phyloP scores from a whole-genome alignment of 495 filamentous ascomycete genomes.

The Endocarpon pusillum region DNA sequence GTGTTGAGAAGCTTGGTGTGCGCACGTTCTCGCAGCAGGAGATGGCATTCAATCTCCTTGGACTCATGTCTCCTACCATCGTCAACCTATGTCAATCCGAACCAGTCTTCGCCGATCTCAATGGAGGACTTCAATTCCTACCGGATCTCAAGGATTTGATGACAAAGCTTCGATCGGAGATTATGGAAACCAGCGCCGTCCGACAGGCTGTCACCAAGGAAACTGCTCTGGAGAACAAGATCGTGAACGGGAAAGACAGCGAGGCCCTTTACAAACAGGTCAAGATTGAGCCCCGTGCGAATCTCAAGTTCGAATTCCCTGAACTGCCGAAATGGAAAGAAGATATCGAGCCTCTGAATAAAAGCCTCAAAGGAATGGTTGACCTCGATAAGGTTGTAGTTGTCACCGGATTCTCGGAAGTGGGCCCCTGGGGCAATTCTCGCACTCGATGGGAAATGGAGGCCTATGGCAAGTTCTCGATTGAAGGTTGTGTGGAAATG shows the following conservation, averaged over 20 bases:
- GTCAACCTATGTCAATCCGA: slow-evolving; percentile 92
- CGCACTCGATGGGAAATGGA: slow-evolving; percentile 99
- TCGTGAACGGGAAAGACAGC: slow-evolving; percentile 84
- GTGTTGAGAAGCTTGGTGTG: slow-evolving; percentile 88
- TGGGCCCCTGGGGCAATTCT: slow-evolving; percentile 96
- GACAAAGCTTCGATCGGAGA: slow-evolving; percentile 72
- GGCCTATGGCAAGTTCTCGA: slow-evolving; percentile 85
- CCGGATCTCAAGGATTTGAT: slow-evolving; percentile 92
- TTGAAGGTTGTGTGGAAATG: slow-evolving; percentile 98
- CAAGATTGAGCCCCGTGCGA: slow-evolving; percentile 80
- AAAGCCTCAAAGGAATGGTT: slow-evolving; percentile 87
- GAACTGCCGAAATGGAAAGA: slow-evolving; percentile 76
- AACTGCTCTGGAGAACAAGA: slow-evolving; percentile 91
- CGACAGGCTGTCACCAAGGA: slow-evolving; percentile 88
- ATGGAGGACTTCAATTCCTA: slow-evolving; percentile 93
- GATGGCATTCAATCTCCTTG: slow-evolving; percentile 98
- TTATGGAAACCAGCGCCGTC: slow-evolving; percentile 88
- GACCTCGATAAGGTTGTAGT: slow-evolving; percentile 96
- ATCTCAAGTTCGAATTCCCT: slow-evolving; percentile 94
- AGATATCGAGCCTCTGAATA: slow-evolving; percentile 76
- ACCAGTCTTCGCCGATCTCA: slow-evolving; percentile 91
- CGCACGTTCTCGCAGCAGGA: slow-evolving; percentile 98
- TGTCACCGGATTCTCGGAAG: slow-evolving; percentile 88
- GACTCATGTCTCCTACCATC: slow-evolving; percentile 85
- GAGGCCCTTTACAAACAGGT: slow-evolving; percentile 91